Percentiles rank a stretch among this genome's conserved stretches.
Conservation (phyloP, 2,329 filamentous ascomycete species). For the Stachybotrys elegans region DNA sequence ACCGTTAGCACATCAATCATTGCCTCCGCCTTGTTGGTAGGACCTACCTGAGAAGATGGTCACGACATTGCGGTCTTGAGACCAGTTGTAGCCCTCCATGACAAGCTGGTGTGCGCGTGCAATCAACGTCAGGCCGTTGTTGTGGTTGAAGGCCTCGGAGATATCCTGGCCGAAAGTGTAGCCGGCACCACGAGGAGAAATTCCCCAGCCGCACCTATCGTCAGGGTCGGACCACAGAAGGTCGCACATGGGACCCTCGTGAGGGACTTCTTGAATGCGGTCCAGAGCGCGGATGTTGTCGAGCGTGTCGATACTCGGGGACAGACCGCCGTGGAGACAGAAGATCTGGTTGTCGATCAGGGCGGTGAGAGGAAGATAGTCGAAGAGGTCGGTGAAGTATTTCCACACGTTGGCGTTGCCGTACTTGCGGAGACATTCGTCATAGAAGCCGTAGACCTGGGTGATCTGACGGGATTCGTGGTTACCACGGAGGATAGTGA, state of each 20-base stretch:
- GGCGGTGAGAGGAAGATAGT: slow-evolving; percentile 94
- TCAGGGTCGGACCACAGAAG: slow-evolving; percentile 97
- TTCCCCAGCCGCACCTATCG: slow-evolving; percentile 93
- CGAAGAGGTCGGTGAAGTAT: slow-evolving; percentile 96
- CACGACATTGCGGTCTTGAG: slow-evolving; percentile 94
- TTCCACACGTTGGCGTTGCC: slow-evolving; percentile 95
- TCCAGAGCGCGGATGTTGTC: slow-evolving; percentile 95
- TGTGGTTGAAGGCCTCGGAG: slow-evolving; percentile 98
- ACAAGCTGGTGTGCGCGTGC: slow-evolving; percentile 96
- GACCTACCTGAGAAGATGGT: slow-evolving; percentile 89
- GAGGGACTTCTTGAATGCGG: slow-evolving; percentile 95
- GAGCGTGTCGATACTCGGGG: slow-evolving; percentile 90
- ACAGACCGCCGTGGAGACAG: slow-evolving; percentile 94
- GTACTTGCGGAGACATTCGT: slow-evolving; percentile 94
- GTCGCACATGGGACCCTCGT: slow-evolving; percentile 98
- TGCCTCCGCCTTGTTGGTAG: too few species aligned
- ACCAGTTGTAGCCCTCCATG: slow-evolving; percentile 99
- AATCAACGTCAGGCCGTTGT: slow-evolving; percentile 94
- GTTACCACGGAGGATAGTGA: slow-evolving; percentile 92
- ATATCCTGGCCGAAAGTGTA: slow-evolving; percentile 98
- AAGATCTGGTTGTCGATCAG: slow-evolving; percentile 99
- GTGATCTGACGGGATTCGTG: slow-evolving; percentile 97
- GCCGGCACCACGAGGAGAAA: slow-evolving; percentile 87
- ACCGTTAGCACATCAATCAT: too few species aligned
- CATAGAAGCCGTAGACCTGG: slow-evolving; percentile 96